phyloP scores from a whole-genome alignment of 352 stramenopile species.

The Globisporangium camurandrum region DNA sequence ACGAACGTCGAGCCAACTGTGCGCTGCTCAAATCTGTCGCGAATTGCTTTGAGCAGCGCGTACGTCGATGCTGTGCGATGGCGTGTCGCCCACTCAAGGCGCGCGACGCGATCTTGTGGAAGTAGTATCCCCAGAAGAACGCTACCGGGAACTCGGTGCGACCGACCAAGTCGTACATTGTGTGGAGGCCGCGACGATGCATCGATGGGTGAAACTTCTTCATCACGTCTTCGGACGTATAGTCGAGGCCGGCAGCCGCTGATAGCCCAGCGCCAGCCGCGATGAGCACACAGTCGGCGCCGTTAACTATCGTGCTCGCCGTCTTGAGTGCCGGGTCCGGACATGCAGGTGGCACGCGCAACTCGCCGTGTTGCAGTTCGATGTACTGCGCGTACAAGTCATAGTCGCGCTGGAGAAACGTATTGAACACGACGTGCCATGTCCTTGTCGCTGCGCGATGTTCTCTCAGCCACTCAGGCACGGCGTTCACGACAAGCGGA shows the following conservation, averaged over 20 bases:
- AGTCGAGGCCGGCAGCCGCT: constrained; percentile 61
- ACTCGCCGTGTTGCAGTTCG: constrained; percentile 8
- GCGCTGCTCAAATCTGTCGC: constrained; percentile 24
- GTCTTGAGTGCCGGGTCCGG: constrained; percentile 19
- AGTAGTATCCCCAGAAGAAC: constrained; percentile 56
- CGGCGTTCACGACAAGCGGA: constrained; percentile 30
- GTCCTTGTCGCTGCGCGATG: constrained; percentile 21
- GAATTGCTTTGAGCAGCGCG: constrained; percentile 36
- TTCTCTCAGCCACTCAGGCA: constrained; percentile 39
- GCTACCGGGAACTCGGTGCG: constrained; percentile 28
- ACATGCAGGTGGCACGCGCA: constrained; percentile 14
- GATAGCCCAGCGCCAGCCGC: constrained; percentile 55
- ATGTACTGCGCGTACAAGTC: constrained; percentile 39
- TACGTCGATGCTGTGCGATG: constrained; percentile 52
- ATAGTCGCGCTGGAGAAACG: constrained; percentile 49
- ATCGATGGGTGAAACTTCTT: constrained; percentile 46
- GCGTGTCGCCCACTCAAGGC: constrained; percentile 34
- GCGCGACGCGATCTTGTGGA: constrained; percentile 54
- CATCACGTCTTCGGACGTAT: constrained; percentile 59
- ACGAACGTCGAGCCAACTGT: constrained; percentile 40
- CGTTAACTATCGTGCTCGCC: constrained; percentile 27
- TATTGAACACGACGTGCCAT: constrained; percentile 70
- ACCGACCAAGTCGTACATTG: constrained; percentile 54
- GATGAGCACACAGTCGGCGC: constrained; percentile 59
- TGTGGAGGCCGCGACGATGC: constrained; percentile 35